Evolutionary conservation across 768 basidiomycete species (phyloP), one percentile per base, ranked within the genome.

Genomic region (Phylloporus sp.): DNA sequence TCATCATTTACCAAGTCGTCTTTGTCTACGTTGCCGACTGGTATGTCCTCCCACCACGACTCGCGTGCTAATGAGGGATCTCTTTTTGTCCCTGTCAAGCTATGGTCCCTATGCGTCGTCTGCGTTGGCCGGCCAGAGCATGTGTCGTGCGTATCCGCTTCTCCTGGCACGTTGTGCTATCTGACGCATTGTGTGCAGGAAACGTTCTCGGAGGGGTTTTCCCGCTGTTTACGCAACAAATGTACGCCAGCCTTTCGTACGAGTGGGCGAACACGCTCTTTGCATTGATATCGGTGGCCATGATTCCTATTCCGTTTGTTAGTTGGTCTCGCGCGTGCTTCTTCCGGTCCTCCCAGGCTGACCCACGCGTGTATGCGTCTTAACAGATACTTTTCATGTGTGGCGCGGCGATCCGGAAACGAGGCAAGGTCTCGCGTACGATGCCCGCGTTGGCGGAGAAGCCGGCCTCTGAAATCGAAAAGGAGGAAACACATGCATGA

Each of bases 1-100:
- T 74, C 56, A 71, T 76, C 23, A 75, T 82, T 17, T 84, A 83
- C 53, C 64, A 78, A n/a, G 69, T 69, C 3, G 76, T 79, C 2
- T 82, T 81, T 58, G 69, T 77, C 11, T 83, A 82, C 54, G 66
- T 85, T 13, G 78, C 82, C 5, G 82, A 85, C 64, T 81, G 80
- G 73, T 84, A 59, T 18, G 73, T 56, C 32, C 17, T 17, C 9
- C 18, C 17, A 9, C 21, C 22, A 15, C 24, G 40, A 38, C 18
- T n/a, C n/a, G n/a, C n/a, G n/a, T n/a, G n/a, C n/a, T 13, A 2
- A 13, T 34, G n/a, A 40, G 33, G 32, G 38, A 46, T 44, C 34
- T 9, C 38, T 6, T 8, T 18, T 39, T 29, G 14, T 27, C 5
- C 17, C 32, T 42, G 23, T 27, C 48, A 45, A 64, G 79, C 52